Evolutionary conservation across 495 filamentous ascomycete genomes (phyloP).

Genomic region (Lasiosphaeria ovina): DNA sequence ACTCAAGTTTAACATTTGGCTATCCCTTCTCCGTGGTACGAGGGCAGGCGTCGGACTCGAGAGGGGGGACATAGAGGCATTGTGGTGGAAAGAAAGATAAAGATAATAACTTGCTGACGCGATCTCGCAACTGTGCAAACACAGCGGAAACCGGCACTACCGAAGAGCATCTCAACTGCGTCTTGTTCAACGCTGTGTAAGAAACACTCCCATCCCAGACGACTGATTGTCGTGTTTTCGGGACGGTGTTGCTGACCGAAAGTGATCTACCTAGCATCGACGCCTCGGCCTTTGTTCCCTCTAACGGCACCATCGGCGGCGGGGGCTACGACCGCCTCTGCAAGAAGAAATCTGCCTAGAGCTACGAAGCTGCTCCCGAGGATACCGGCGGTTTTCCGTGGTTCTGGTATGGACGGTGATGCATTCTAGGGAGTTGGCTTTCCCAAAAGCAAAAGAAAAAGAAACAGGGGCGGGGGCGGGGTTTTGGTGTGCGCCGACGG

Average conservation of each 20-base stretch:
- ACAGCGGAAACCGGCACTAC: constrained; percentile 17
- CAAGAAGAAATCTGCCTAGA: not conserved
- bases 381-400: too few relatives aligned
- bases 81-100: too few relatives aligned
- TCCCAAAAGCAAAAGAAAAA: not conserved
- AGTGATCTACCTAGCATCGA: constrained; percentile 16
- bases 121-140: not conserved
- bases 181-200: constrained; percentile 37
- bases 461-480: not conserved
- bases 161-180: constrained; percentile 28
- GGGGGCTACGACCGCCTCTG: constrained; percentile 32
- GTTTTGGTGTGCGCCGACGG: too few relatives aligned
- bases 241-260: not conserved
- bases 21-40: too few relatives aligned
- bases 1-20: too few relatives aligned
- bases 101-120: not conserved
- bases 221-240: too few relatives aligned
- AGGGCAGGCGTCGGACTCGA: not conserved
- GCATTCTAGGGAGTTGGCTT: not conserved
- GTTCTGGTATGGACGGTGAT: too few relatives aligned
- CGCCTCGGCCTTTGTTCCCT: constrained; percentile 17
- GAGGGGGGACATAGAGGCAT: too few relatives aligned
- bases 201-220: not conserved
- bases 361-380: not conserved
- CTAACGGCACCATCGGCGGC: constrained; percentile 17